Evolutionary conservation across 139 green algal species (phyloP), one percentile per base, ranked within the genome.

Genomic region (Chlorella sorokiniana): DNA sequence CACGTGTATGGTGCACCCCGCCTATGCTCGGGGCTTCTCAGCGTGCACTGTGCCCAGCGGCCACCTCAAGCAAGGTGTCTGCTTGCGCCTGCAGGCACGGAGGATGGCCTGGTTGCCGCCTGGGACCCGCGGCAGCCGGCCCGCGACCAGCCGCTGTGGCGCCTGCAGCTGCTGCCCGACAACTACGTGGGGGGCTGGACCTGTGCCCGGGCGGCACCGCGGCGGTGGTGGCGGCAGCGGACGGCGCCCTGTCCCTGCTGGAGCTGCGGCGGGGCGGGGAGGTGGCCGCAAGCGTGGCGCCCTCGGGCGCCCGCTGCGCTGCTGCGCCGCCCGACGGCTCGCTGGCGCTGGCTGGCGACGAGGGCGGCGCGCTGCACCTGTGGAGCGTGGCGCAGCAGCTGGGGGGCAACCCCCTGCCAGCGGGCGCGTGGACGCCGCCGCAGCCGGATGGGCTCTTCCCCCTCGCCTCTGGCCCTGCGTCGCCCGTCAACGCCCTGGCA

Each of bases 121-220:
- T 93, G 87, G 83, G 92, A 96, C 81, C 44, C 89, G n/a, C 82
- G 92, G 10, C 63, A 35, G 41, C 45, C 44, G n/a, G 40, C 22
- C 22, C 67, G 52, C 72, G 41, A 82, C 59, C n/a, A 67, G 22
- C 62, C 88, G 11, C 68, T 92, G 2, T 88, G 73, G 73, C 51
- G 63, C 48, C 73, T 27, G 1, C 54, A 79, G 35, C 73, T 79
- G 37, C 48, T 69, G 37, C 25, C 83, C 29, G 72, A 72, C 25
- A 91, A 94, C 61, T 95, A 94, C 42, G 88, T 97, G 90, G 90
- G 0, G 93, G 90, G 0, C 37, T 96, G 37, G 38, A 37, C 10
- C 62, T 93, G 5, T 72, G 83, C 8, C 83, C 84, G n/a, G 84
- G 84, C 51, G 82, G 51, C 38, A 75, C 70, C 62, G 74, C 88